Conservation (phyloP, 768 basidiomycete genomes). For the Mycena capillaripes region DNA sequence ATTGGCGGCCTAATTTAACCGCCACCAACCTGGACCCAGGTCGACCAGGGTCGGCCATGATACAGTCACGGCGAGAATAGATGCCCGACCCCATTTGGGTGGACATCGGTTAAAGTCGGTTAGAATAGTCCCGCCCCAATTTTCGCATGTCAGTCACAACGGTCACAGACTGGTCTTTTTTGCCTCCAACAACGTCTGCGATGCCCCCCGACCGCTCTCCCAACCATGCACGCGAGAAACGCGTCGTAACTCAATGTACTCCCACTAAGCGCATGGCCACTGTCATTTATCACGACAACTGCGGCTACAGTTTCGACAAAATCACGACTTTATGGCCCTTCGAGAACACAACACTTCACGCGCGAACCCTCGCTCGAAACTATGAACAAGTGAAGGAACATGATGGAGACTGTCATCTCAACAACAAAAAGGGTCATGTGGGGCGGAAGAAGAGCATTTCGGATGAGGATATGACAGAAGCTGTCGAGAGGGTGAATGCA, state of each 20-base stretch:
- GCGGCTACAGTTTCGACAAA: not conserved
- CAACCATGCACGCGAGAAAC: not conserved
- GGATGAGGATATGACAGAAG: too few species aligned
- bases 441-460: not conserved
- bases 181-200: not conserved
- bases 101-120: too few species aligned
- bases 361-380: not conserved
- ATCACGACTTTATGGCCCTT: not conserved
- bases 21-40: too few species aligned
- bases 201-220: not conserved
- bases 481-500: not conserved
- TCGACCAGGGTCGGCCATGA: too few species aligned
- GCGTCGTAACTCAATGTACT: not conserved
- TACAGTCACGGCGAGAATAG: too few species aligned
- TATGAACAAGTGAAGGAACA: not conserved
- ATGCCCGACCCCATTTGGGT: too few species aligned
- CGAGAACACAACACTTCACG: not conserved
- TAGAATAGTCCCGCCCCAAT: too few species aligned
- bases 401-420: not conserved
- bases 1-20: too few species aligned
- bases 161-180: not conserved
- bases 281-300: not conserved
- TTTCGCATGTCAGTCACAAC: not conserved
- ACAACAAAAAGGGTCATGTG: not conserved
- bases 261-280: too few species aligned